Evolutionary conservation across 139 green algal genomes (phyloP).

Genomic region (Coelastrella sp.): DNA sequence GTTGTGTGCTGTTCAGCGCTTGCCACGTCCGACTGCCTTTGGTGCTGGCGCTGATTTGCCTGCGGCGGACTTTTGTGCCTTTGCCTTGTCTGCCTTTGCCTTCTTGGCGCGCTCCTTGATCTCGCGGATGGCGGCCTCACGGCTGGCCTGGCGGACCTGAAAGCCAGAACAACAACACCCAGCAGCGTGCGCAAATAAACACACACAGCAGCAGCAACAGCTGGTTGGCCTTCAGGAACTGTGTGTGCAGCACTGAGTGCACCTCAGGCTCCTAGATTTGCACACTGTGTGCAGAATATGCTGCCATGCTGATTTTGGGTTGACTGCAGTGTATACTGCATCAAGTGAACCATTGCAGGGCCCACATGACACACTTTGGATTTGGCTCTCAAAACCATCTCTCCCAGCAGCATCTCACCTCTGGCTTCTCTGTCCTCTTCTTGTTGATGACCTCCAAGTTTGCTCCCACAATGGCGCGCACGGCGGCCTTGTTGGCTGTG

Average conservation of each 20-base stretch:
- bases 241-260: neutral
- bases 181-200: too few relatives aligned
- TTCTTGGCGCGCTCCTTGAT: constrained; percentile 98
- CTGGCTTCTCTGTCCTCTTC: constrained; percentile 90
- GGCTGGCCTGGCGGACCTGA: constrained; percentile 86
- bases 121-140: constrained; percentile 94
- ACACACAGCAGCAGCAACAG: neutral
- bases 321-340: too few relatives aligned
- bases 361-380: too few relatives aligned
- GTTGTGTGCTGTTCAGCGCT: constrained; percentile 57
- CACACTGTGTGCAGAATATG: too few relatives aligned
- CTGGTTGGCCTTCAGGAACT: neutral
- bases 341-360: too few relatives aligned
- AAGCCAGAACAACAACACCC: constrained; percentile 44
- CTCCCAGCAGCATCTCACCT: constrained; percentile 63
- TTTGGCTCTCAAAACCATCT: neutral
- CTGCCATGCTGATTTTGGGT: too few relatives aligned
- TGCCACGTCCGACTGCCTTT: constrained; percentile 60
- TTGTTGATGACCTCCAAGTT: constrained; percentile 96
- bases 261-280: too few relatives aligned
- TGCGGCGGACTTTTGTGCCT: constrained; percentile 51
- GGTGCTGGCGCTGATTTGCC: constrained; percentile 45
- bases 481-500: constrained; percentile 65
- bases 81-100: constrained; percentile 85
- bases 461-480: constrained; percentile 87